Evolutionary conservation across 768 basidiomycete genomes (phyloP).

Genomic region (Tylopilus vinaceipallidus): DNA sequence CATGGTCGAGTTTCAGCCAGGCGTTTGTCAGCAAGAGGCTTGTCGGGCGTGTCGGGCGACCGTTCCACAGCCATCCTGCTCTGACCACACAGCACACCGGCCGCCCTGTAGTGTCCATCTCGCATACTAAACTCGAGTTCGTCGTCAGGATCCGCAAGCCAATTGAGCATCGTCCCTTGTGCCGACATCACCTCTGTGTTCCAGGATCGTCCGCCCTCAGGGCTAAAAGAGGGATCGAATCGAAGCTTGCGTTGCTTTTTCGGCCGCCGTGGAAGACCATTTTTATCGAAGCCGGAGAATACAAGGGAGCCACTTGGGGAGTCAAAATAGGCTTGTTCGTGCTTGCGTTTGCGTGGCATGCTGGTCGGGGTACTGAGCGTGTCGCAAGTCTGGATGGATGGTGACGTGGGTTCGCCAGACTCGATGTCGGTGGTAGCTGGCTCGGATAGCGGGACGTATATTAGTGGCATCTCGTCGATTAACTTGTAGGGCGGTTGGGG

Average conservation of each 20-base stretch:
- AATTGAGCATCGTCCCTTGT: background rate
- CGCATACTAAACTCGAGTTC: background rate
- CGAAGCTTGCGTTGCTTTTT: conserved; percentile 28
- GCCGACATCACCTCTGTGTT: background rate
- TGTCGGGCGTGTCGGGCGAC: conserved; percentile 13
- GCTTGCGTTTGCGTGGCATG: conserved; percentile 26
- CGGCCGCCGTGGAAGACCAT: conserved; percentile 30
- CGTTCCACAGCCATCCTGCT: background rate
- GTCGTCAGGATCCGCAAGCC: conserved; percentile 2
- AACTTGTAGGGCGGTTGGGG: conserved; percentile 20
- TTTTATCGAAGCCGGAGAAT: conserved; percentile 30
- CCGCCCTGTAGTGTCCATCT: background rate
- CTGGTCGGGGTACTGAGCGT: conserved; percentile 26
- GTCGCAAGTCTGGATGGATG: conserved; percentile 8
- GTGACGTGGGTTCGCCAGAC: background rate
- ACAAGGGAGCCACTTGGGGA: conserved; percentile 27
- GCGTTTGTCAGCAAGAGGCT: background rate
- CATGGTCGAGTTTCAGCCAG: background rate
- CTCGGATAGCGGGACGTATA: conserved; percentile 1
- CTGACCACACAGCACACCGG: background rate
- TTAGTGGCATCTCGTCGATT: background rate
- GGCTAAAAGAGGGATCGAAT: conserved; percentile 25
- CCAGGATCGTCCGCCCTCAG: conserved; percentile 2
- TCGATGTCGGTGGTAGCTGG: background rate
- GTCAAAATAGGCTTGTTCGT: conserved; percentile 28